phyloP scores from a whole-genome alignment of 2,329 filamentous ascomycete species.

The Aureobasidium sp. region DNA sequence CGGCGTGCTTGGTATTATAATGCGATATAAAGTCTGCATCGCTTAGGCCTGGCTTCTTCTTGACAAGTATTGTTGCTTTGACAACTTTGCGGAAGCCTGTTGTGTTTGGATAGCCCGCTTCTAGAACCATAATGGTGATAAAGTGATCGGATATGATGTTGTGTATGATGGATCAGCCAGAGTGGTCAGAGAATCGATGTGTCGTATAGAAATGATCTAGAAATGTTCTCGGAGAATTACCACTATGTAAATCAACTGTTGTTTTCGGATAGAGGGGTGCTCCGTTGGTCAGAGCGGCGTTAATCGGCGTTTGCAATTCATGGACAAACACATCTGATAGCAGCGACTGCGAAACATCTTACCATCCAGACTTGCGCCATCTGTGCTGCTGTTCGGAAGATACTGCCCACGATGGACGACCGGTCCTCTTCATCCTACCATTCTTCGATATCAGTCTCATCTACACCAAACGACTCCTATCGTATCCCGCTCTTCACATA shows the following conservation, averaged over 20 bases:
- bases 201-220: background rate
- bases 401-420: background rate
- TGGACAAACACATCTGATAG: background rate
- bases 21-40: slow-evolving; percentile 39
- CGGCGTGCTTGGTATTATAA: slow-evolving; percentile 40
- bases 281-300: background rate
- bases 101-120: slow-evolving; percentile 39
- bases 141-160: background rate
- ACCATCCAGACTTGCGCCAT: background rate
- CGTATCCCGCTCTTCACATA: background rate
- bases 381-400: background rate
- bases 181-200: background rate
- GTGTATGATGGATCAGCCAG: background rate
- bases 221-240: background rate
- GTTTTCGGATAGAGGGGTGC: slow-evolving; percentile 2
- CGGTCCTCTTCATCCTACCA: background rate
- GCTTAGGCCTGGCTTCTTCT: slow-evolving; percentile 40
- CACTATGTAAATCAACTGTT: background rate
- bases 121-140: slow-evolving; percentile 29
- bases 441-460: background rate
- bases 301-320: background rate
- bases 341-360: background rate
- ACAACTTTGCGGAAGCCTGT: slow-evolving; percentile 41
- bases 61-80: slow-evolving; percentile 40
- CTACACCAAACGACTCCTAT: background rate